These are phyloP conservation scores for Schoenoplectus triqueter DNA, from an alignment of 202 grass and related monocot species.

Conservation along the genomic window DNA sequence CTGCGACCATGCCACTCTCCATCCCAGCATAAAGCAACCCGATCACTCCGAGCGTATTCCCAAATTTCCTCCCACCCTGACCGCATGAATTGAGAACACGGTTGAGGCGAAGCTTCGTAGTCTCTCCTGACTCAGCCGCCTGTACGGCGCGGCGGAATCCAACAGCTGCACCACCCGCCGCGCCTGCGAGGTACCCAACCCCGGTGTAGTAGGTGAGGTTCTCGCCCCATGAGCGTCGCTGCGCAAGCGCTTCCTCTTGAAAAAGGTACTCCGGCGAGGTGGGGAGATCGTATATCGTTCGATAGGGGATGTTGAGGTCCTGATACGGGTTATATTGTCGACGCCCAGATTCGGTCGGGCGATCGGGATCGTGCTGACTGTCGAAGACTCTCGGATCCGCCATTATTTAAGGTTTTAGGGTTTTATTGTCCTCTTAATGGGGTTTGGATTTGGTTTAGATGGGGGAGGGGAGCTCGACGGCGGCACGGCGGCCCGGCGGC, in stretches of 20 bases:
- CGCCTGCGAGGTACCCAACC: conserved; percentile 66
- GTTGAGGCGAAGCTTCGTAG: conserved; percentile 77
- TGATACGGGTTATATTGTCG: conserved; percentile 79
- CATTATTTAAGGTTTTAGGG: conserved; percentile 40
- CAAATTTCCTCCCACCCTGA: conserved; percentile 67
- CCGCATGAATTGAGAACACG: conserved; percentile 87
- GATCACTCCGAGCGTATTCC: conserved; percentile 73
- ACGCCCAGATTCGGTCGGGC: conserved; percentile 37
- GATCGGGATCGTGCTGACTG: conserved; percentile 40
- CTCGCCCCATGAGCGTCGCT: conserved; percentile 94
- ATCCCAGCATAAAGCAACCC: conserved; percentile 88
- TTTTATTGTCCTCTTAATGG: background rate
- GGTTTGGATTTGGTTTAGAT: background rate
- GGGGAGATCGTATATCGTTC: conserved; percentile 75
- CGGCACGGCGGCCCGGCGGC: background rate
- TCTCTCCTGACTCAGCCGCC: conserved; percentile 64
- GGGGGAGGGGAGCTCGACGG: background rate
- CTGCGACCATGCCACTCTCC: conserved; percentile 80
- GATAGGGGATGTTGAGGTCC: conserved; percentile 59
- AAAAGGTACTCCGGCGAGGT: conserved; percentile 90
- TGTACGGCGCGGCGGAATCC: conserved; percentile 67
- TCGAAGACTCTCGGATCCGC: conserved; percentile 66
- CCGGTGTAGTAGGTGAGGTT: conserved; percentile 95
- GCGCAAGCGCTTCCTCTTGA: conserved; percentile 65
- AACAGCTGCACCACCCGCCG: conserved; percentile 59